Conservation (phyloP, 1,284 basidiomycete genomes). For the Tetrapyrgos nigripes region DNA sequence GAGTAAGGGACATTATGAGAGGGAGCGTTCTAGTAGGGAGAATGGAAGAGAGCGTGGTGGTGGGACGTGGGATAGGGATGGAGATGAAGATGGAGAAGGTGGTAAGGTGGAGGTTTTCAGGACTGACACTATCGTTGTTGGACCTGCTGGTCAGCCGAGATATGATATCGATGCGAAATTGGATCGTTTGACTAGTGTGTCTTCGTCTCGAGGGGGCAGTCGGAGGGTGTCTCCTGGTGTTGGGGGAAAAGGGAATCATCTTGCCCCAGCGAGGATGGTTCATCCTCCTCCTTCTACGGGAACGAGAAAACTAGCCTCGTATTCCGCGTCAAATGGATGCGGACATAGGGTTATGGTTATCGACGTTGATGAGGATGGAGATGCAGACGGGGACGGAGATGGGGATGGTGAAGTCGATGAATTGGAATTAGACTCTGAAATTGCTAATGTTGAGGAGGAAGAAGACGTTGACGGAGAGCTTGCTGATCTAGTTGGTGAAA, state of each 20-base stretch:
- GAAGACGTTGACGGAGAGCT: slow-evolving; percentile 8
- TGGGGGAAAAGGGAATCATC: too few species aligned
- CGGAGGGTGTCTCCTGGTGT: too few species aligned
- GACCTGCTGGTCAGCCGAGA: too few species aligned
- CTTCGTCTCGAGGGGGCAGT: too few species aligned
- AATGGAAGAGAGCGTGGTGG: not conserved
- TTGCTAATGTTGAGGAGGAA: not conserved
- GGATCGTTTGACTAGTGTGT: too few species aligned
- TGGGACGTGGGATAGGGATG: not conserved
- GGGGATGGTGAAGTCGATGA: slow-evolving; percentile 7
- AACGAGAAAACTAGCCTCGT: too few species aligned
- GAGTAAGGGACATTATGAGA: not conserved
- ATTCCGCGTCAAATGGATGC: not conserved
- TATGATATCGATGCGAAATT: too few species aligned
- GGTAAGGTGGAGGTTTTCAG: too few species aligned
- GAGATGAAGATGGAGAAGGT: not conserved
- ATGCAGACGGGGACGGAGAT: slow-evolving; percentile 9
- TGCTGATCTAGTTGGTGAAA: slow-evolving; percentile 4
- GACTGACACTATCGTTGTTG: too few species aligned
- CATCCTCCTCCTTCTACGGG: too few species aligned
- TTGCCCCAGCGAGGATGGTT: too few species aligned
- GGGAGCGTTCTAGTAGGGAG: not conserved
- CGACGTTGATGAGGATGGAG: slow-evolving; percentile 24
- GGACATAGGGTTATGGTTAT: not conserved
- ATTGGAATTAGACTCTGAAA: not conserved